Evolutionary conservation across 2,329 filamentous ascomycete species (phyloP).

Genomic region (Epichloe uncinata): DNA sequence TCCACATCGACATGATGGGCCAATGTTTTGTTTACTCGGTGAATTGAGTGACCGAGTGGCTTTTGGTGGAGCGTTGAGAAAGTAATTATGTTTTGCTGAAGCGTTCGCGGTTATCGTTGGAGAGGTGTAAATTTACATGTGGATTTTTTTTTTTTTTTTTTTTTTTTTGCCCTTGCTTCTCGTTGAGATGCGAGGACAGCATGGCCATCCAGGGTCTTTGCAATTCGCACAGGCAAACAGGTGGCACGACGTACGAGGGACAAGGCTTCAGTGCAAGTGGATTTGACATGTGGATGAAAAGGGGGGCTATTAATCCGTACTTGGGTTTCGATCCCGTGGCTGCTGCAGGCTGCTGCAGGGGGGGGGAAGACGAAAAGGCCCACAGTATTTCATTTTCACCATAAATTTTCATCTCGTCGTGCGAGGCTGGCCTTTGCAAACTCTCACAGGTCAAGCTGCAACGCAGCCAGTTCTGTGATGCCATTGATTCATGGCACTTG

Average conservation of each 20-base stretch:
- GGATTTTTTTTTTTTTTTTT: neutral
- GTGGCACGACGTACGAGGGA: neutral
- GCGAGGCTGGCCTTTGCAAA: neutral
- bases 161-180: neutral
- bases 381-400: neutral
- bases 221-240: conserved; percentile 1
- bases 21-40: neutral
- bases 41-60: neutral
- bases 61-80: neutral
- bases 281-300: neutral
- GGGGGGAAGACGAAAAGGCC: neutral
- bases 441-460: neutral
- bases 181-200: conserved; percentile 7
- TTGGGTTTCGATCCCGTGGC: neutral
- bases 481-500: neutral
- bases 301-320: conserved; percentile 3
- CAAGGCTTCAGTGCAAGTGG: neutral
- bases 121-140: too few species aligned
- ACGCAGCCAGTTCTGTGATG: neutral
- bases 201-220: conserved; percentile 5
- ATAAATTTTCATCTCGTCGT: neutral
- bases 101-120: too few species aligned
- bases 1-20: conserved; percentile 64
- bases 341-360: neutral
- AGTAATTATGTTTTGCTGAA: too few species aligned